Evolutionary conservation across 139 green algal species (phyloP).

Genomic region (Limnomonas spitsbergensis): DNA sequence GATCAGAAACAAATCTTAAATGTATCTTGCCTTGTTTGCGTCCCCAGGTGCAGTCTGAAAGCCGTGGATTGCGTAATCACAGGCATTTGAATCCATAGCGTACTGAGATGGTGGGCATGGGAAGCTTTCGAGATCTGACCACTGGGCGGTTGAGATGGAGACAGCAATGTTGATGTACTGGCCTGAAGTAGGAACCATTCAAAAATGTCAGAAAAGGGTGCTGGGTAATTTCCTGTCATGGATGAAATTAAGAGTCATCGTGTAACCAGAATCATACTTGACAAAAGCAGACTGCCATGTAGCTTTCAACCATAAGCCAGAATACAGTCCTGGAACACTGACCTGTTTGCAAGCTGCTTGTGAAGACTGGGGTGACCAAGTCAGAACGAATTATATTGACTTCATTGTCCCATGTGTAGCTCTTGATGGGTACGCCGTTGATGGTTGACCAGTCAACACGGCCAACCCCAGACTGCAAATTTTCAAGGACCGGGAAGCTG

Average conservation of each 20-base stretch:
- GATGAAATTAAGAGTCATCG: neutral
- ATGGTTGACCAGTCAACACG: neutral
- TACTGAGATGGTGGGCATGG: constrained; percentile 32
- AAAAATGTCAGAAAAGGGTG: neutral
- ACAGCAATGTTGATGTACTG: constrained; percentile 8
- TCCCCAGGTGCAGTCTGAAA: constrained; percentile 24
- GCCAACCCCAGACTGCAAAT: neutral
- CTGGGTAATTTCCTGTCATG: neutral
- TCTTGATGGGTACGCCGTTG: neutral
- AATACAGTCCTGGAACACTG: neutral
- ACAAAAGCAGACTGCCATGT: neutral
- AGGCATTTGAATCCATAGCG: constrained; percentile 11
- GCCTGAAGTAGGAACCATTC: neutral
- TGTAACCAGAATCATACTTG: neutral
- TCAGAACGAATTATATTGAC: neutral
- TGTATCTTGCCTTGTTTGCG: neutral
- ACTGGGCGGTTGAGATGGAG: neutral
- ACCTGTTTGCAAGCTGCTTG: neutral
- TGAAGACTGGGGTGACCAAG: neutral
- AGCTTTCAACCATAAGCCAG: neutral
- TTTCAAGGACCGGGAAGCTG: constrained; percentile 9
- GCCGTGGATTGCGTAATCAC: constrained; percentile 37
- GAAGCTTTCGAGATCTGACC: constrained; percentile 20
- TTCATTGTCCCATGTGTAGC: neutral
- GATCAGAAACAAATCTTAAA: neutral